A percentile compares a stretch with the other conserved stretches of the same genome.
Evolutionary conservation across 1,284 basidiomycete genomes (phyloP).

Genomic region (Austroboletus niveus): DNA sequence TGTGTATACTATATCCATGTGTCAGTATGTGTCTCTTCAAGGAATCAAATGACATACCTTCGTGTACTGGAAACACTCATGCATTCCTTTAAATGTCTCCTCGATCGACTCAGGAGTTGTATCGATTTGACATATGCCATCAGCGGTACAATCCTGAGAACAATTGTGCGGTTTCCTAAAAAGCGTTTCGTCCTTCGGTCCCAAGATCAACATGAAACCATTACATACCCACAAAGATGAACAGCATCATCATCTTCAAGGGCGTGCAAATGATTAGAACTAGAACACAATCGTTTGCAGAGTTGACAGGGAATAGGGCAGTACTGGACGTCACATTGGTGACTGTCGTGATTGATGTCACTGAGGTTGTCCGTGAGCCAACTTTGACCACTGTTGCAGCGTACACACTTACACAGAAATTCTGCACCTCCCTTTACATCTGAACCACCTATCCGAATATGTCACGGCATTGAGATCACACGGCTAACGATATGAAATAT

Average conservation of each 20-base stretch:
- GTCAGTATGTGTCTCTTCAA: not conserved
- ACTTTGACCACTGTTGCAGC: not conserved
- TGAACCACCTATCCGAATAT: slow-evolving; percentile 26
- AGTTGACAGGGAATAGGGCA: slow-evolving; percentile 53
- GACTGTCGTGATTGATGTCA: slow-evolving; percentile 42
- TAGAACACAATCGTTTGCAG: slow-evolving; percentile 49
- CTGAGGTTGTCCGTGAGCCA: slow-evolving; percentile 26
- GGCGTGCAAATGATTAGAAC: slow-evolving; percentile 49
- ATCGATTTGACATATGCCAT: slow-evolving; percentile 54
- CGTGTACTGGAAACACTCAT: slow-evolving; percentile 46
- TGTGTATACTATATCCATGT: slow-evolving; percentile 21
- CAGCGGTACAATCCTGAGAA: slow-evolving; percentile 38
- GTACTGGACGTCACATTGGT: slow-evolving; percentile 46
- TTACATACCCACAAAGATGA: slow-evolving; percentile 59
- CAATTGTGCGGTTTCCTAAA: slow-evolving; percentile 46
- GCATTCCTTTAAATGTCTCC: slow-evolving; percentile 48
- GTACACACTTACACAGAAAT: slow-evolving; percentile 40
- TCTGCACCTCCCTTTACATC: slow-evolving; percentile 43
- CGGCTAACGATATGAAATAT: slow-evolving; percentile 34
- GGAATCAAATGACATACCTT: slow-evolving; percentile 31
- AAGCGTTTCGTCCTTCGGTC: not conserved
- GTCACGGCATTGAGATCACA: slow-evolving; percentile 39
- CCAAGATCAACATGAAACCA: slow-evolving; percentile 21
- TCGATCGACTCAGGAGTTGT: slow-evolving; percentile 53
- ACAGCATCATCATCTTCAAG: slow-evolving; percentile 36